phyloP scores from a whole-genome alignment of 208 protist species.

The Porcisia hertigi region DNA sequence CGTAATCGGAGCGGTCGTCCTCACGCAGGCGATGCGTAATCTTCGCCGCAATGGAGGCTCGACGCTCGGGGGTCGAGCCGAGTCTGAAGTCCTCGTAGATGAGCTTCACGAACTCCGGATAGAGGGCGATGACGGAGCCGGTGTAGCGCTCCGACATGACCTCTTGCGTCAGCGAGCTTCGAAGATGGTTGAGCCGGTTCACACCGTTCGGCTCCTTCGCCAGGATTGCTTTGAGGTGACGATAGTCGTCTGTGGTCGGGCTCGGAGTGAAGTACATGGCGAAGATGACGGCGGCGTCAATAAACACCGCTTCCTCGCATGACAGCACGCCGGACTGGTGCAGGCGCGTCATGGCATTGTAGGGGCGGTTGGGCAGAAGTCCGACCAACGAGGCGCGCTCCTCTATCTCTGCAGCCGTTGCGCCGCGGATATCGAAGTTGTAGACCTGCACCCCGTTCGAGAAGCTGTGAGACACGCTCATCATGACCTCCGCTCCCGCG shows the following conservation, averaged over 20 bases:
- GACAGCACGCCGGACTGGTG: conserved; percentile 63
- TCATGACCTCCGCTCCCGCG: conserved; percentile 46
- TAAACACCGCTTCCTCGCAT: conserved; percentile 72
- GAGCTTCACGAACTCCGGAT: conserved; percentile 84
- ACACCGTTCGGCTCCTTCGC: conserved; percentile 77
- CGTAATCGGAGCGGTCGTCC: conserved; percentile 65
- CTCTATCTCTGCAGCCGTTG: conserved; percentile 38
- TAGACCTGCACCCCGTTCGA: conserved; percentile 81
- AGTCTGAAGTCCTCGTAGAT: conserved; percentile 92
- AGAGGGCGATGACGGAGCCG: conserved; percentile 70
- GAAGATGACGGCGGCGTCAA: conserved; percentile 75
- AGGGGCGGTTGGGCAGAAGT: conserved; percentile 71
- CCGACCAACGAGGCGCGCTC: conserved; percentile 61
- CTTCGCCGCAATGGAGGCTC: conserved; percentile 55
- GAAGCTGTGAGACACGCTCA: conserved; percentile 70
- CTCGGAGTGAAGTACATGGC: conserved; percentile 91
- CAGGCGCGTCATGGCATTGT: conserved; percentile 67
- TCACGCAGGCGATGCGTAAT: conserved; percentile 75
- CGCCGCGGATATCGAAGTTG: conserved; percentile 59
- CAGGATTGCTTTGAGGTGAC: conserved; percentile 60
- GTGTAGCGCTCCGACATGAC: conserved; percentile 91
- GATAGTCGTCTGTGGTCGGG: conserved; percentile 80
- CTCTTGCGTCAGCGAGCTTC: conserved; percentile 76
- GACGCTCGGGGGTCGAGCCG: conserved; percentile 57
- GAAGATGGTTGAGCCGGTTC: conserved; percentile 88